Base-by-base conservation (phyloP, 2,329 filamentous ascomycete genomes). In the Neocucurbitaria cava region DNA sequence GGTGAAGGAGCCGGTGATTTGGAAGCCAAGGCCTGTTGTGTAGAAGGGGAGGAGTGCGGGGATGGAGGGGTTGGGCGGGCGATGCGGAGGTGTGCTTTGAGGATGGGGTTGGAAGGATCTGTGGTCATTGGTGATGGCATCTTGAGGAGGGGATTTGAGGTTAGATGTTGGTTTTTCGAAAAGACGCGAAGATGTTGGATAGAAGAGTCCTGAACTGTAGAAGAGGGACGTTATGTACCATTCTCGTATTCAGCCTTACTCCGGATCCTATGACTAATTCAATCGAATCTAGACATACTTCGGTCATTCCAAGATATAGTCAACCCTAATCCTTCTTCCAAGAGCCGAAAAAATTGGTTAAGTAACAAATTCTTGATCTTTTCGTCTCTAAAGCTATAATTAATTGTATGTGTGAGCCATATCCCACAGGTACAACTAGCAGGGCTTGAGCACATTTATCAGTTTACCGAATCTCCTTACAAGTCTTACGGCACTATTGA, bases 51-150 rank as follows among this genome's bases (percentile, higher is more conserved):
- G 60, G n/a, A 80, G 64, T 0, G 68, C 64, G 11, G 71, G 45
- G 46, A 80, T 70, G 61, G 76, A 59, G 76, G 71, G 1, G 77
- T 78, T 2, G 78, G 78, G 11, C 78, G 75, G 4, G 78, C 78
- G 48, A 81, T 71, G 50, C 79, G 77, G 36, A 80, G 64, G 50
- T 68, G 65, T 3, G 65, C 54, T 43, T 47, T 59, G 15, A 61
- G 28, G 18, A 57, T 23, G 23, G 61, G 55, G 31, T 44, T 54
- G 26, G 20, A 9, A 23, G 24, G 9, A 31, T 24, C 3, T 24
- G 24, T 13, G 5, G 11, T 31, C 28, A 8, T 23, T 20, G 8
- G 13, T 15, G 18, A 11, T 13, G 3, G 3, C 11, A 20, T 24
- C 20, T 24, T 41, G 21, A 3, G 18, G 11, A 9, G 39, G n/a